These are phyloP conservation scores for Ceratocystis harringtonii DNA, from an alignment of 2,329 filamentous ascomycete species.

Conservation along the genomic window DNA sequence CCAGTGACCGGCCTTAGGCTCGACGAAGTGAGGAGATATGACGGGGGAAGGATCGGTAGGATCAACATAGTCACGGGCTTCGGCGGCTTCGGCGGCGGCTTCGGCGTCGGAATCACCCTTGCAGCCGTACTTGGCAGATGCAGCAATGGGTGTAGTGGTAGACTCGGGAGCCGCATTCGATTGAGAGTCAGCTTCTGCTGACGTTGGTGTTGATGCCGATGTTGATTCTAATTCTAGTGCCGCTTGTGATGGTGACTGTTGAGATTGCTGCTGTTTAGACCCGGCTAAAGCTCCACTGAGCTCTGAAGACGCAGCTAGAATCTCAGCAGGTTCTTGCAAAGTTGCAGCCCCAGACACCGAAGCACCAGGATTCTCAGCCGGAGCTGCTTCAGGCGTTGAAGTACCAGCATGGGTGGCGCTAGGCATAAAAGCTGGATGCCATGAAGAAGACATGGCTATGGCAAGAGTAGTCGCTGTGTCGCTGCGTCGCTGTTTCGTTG, in stretches of 20 bases:
- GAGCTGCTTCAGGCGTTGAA: not conserved
- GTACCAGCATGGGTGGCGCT: conserved; percentile 9
- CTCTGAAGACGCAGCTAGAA: not conserved
- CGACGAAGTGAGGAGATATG: conserved; percentile 16
- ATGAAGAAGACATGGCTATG: conserved; percentile 28
- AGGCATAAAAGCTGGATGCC: conserved; percentile 31
- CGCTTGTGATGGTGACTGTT: too few species aligned
- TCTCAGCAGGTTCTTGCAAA: not conserved
- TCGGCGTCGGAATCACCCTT: not conserved
- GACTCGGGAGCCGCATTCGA: not conserved
- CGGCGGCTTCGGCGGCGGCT: not conserved
- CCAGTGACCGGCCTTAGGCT: conserved; percentile 36
- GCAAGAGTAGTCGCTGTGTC: not conserved
- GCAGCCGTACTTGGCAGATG: not conserved
- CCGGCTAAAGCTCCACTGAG: too few species aligned
- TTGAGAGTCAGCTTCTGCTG: not conserved
- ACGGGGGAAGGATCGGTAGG: conserved; percentile 6
- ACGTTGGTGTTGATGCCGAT: not conserved
- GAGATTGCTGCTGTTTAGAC: too few species aligned
- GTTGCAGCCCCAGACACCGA: not conserved
- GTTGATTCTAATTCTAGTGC: too few species aligned
- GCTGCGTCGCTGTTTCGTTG: not conserved
- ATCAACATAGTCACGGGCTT: not conserved
- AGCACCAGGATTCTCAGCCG: not conserved
- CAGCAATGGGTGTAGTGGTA: not conserved